Evolutionary conservation across 495 filamentous ascomycete genomes (phyloP), one percentile per base, ranked within the genome.

Genomic region (Penicillium alfredii): DNA sequence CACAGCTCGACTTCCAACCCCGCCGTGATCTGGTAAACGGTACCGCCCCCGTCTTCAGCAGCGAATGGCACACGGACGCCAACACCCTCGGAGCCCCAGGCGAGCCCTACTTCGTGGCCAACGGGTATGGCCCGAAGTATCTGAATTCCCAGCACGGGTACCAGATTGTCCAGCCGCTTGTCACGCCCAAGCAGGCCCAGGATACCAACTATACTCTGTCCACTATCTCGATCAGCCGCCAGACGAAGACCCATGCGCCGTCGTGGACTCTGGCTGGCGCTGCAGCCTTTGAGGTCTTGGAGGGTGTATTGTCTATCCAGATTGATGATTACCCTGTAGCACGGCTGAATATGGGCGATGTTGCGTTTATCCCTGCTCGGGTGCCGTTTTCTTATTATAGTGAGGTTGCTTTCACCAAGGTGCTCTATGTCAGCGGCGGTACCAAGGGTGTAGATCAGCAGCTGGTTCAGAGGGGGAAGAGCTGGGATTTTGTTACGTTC

Each of bases 161-260:
- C 48, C 61, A 67, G 47, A 54, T 68, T 21, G 44, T 71, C 3
- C 52, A 61, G 33, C 66, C 66, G n/a, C 50, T 71, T 16, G 60
- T 64, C 6, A 57, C 58, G 11, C 34, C 42, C 8, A 42, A 45
- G n/a, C 42, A 55, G 40, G 33, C 61, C 17, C 53, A 58, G 22
- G 56, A 61, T 8, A 45, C 33, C 17, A 63, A 56, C 38, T 63
- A 64, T 32, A 66, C 64, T 14, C 37, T 64, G 6, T 58, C 62
- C 9, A 67, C 63, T 4, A 50, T 69, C 14, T 47, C 45, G 17
- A 45, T 63, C 27, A 49, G 50, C 23, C 46, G 49, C 3, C 41
- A 40, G 15, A 42, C 38, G 17, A 41, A 39, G 29, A 26, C 26
- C 16, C 49, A 32, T 7, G 43, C 46, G 0, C 51, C 56, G 1